Evolutionary conservation across 2,329 filamentous ascomycete genomes (phyloP), one percentile per base, ranked within the genome.

Genomic region (Xylariales sp.): DNA sequence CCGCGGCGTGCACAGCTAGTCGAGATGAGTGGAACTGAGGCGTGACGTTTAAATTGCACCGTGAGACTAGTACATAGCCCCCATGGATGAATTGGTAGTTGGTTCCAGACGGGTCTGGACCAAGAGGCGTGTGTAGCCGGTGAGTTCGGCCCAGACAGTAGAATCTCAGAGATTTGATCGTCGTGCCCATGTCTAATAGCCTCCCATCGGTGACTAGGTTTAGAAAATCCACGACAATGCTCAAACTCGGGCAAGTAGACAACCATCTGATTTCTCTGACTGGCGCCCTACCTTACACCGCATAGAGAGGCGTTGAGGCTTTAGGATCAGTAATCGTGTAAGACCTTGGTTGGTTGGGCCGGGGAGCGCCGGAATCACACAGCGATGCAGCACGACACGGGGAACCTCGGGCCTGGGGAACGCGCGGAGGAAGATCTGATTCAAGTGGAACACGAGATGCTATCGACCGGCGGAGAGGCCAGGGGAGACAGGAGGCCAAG

Each of bases 301-400:
- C 60, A 64, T 58, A 45, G 39, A 39, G 62, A 64, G 69, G 63
- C 63, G 49, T 52, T 62, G 59, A 69, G 65, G 65, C 58, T 65
- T 64, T 65, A 49, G 60, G 14, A 64, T 61, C 60, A 62, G 63
- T 58, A 62, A 63, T 67, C 69, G 69, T 69, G 67, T 71, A 63
- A 36, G 16, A 43, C 69, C 18, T 43, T 69, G 64, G 69, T 71
- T 71, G 64, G 69, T 66, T 71, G 64, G 57, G 14, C 57, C 49
- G 54, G 53, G 62, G 67, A 55, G 14, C 46, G 53, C 63, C 63
- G 54, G 46, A 46, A 60, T 63, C 55, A 52, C 67, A 67, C 49
- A 65, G 52, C 39, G 57, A 62, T 54, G 64, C 57, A 60, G 48
- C 67, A 70, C 49, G 46, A 66, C 59, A 67, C 49, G 64, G 39